Evolutionary conservation across 2,329 filamentous ascomycete genomes (phyloP), one percentile per base, ranked within the genome.

Genomic region (Ploettnerulaceae sp.): DNA sequence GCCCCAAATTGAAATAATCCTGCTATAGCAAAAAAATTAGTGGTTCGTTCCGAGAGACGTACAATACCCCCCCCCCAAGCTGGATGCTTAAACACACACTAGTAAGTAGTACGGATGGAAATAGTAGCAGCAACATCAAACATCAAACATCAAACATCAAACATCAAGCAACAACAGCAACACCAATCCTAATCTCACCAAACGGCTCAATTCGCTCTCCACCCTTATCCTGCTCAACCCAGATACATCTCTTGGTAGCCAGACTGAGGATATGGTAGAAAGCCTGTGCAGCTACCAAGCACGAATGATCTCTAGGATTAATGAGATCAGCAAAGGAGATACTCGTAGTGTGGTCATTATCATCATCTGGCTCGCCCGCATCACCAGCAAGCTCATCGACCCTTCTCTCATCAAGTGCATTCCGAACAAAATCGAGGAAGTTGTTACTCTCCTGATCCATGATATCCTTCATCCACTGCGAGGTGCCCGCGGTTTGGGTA

Each of bases 221-320:
- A 6, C 32, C 49, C 5, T 45, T 45, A 22, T 59, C 49, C 65
- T 95, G 89, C 51, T 75, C 66, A 4, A 90, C 79, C 14, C 67
- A 62, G 34, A 91, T 67, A 45, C 76, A 64, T 2, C 74, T 74
- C 65, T 82, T 87, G 2, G 80, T 88, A 5, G 79, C 82, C 33
- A 93, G 72, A 8, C 76, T 73, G 11, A 94, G 74, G 2, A 87
- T 73, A 62, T 93, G 86, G 67, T 85, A 79, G 61, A 88, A 84
- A 0, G 81, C 87, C 63, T 89, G 85, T 2, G 85, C 81, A 7
- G 84, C 86, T 9, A 88, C 80, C 22, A 77, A 69, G 32, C 64
- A 70, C 22, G 76, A 79, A 32, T 62, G 59, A 26, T 71, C 66
- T 7, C 61, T 60, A 0, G 79, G 75, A n/a, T 77, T 72, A 34